These are phyloP conservation scores for Collariella sp. DNA, from an alignment of 495 filamentous ascomycete genomes.

Conservation along the genomic window DNA sequence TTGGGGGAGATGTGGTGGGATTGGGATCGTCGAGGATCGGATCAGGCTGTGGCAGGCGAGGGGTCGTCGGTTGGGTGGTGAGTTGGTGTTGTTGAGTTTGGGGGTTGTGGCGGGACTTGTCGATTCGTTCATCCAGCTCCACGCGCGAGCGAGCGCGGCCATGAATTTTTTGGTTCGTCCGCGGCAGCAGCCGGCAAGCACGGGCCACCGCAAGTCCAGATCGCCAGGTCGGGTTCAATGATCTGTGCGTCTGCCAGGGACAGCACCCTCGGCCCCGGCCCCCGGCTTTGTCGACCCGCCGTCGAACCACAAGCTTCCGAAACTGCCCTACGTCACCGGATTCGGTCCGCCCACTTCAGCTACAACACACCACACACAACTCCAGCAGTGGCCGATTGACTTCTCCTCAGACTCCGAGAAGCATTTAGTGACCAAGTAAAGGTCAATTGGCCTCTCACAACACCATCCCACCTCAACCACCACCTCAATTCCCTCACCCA, in stretches of 20 bases:
- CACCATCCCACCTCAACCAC: not conserved
- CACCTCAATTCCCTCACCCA: not conserved
- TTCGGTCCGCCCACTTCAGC: not conserved
- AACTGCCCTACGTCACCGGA: constrained; percentile 1
- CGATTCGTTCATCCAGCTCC: not conserved
- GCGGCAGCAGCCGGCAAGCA: not conserved
- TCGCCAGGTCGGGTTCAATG: no score
- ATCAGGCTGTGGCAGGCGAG: no score
- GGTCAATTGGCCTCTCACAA: not conserved
- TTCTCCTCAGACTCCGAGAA: not conserved
- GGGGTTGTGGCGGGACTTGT: not conserved
- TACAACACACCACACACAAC: not conserved
- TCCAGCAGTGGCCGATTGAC: not conserved
- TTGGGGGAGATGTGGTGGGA: not conserved
- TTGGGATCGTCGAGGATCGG: no score
- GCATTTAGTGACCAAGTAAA: not conserved
- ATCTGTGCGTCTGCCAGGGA: not conserved
- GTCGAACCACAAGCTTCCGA: not conserved
- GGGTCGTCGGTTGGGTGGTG: not conserved
- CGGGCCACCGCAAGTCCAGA: constrained; percentile 1
- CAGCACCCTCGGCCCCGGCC: not conserved
- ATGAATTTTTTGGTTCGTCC: constrained; percentile 5
- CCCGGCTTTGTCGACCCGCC: not conserved
- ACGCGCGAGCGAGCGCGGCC: not conserved
- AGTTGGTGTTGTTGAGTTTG: not conserved